These are phyloP conservation scores for Penicillium argentinense DNA, from an alignment of 495 filamentous ascomycete species.

Conservation along the genomic window DNA sequence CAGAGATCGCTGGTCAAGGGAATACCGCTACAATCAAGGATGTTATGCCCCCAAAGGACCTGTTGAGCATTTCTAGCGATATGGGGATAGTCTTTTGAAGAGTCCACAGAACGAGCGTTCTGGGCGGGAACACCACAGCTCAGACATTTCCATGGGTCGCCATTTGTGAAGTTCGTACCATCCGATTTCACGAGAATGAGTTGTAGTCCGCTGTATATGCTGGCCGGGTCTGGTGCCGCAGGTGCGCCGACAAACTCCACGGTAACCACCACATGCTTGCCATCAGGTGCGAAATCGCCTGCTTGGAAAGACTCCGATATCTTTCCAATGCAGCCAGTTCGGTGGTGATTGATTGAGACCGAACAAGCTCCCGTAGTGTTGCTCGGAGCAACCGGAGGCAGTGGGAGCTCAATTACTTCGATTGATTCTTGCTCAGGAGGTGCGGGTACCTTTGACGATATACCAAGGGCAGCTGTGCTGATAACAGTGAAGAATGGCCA, in stretches of 20 bases:
- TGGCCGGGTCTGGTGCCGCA: constrained; percentile 11
- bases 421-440: constrained; percentile 14
- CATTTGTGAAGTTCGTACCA: neutral
- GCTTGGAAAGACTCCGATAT: constrained; percentile 9
- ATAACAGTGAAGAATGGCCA: neutral
- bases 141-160: neutral
- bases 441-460: neutral
- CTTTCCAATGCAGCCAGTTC: constrained; percentile 18
- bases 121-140: constrained; percentile 14
- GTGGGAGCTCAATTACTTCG: constrained; percentile 15
- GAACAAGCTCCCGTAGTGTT: constrained; percentile 14
- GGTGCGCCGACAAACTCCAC: constrained; percentile 25
- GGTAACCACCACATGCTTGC: constrained; percentile 18
- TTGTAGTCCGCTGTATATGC: constrained; percentile 20
- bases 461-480: neutral
- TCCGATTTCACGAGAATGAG: neutral
- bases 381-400: constrained; percentile 20
- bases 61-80: constrained; percentile 13
- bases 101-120: constrained; percentile 8
- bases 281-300: constrained; percentile 22
- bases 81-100: constrained; percentile 17
- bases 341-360: constrained; percentile 10
- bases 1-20: constrained; percentile 12
- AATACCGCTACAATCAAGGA: constrained; percentile 15
- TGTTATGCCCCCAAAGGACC: constrained; percentile 17